A percentile compares a stretch with the other conserved stretches of the same genome.
phyloP scores from a whole-genome alignment of 2,329 filamentous ascomycete species.

The Hortaea sp. region DNA sequence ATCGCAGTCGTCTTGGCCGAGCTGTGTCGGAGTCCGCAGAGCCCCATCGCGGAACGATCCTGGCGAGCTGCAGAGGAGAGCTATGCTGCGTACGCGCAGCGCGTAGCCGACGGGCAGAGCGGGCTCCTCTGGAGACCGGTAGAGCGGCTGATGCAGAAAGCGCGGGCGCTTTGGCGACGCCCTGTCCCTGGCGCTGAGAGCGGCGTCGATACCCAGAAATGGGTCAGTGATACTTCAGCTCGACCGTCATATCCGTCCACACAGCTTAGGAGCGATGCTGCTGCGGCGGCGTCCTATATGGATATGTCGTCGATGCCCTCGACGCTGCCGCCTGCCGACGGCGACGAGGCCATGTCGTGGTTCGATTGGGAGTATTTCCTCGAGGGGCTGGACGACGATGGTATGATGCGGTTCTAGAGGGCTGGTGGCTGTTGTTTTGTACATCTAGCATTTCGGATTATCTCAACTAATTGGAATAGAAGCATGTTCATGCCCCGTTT shows the following conservation, averaged over 20 bases:
- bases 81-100: not conserved
- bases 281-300: not conserved
- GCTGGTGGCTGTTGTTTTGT: too few species aligned
- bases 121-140: not conserved
- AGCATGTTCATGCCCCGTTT: too few species aligned
- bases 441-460: too few species aligned
- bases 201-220: not conserved
- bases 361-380: slow-evolving; percentile 1
- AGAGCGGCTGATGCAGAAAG: not conserved
- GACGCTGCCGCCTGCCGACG: not conserved
- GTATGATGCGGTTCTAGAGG: not conserved
- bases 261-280: not conserved
- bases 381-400: not conserved
- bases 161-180: not conserved
- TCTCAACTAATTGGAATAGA: too few species aligned
- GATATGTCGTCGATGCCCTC: not conserved
- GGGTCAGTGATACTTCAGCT: not conserved
- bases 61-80: not conserved
- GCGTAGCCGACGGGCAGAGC: not conserved
- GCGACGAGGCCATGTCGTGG: not conserved
- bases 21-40: not conserved
- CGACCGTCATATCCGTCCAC: not conserved
- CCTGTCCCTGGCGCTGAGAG: not conserved
- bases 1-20: slow-evolving; percentile 1
- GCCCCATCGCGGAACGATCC: not conserved